These are phyloP conservation scores for Ganoderma sinense DNA, from an alignment of 1,284 basidiomycete species.

Conservation along the genomic window DNA sequence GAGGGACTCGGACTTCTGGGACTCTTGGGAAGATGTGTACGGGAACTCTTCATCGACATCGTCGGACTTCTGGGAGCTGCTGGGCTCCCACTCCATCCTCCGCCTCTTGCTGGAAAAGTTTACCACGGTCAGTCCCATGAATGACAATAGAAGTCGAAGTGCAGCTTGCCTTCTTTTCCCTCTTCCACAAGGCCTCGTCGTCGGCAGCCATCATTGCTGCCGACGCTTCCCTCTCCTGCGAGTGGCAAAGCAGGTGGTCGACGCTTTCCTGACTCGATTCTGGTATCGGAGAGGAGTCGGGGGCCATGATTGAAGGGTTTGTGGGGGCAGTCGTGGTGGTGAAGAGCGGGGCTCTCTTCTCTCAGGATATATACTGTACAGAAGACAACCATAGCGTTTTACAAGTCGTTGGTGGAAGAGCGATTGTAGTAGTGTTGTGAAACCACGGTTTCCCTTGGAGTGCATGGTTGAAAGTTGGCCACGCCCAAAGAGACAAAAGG, in stretches of 20 bases:
- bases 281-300: neutral
- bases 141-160: too few relatives aligned
- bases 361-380: neutral
- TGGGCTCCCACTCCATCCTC: constrained; percentile 3
- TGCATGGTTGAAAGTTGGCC: neutral
- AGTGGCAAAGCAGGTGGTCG: neutral
- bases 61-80: neutral
- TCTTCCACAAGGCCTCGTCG: neutral
- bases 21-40: neutral
- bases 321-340: neutral
- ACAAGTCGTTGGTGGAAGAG: neutral
- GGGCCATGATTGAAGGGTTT: neutral
- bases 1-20: neutral
- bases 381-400: neutral
- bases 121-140: neutral
- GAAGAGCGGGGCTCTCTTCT: neutral
- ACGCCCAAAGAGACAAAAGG: neutral
- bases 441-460: neutral
- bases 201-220: neutral
- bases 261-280: neutral
- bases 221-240: neutral
- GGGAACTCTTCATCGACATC: neutral
- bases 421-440: neutral
- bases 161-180: neutral
- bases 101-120: neutral